Percentiles rank a stretch among this genome's conserved stretches.
Evolutionary conservation across 1,139 yeast genomes (phyloP).

Genomic region (Kurtzmaniella quercitrusa): DNA sequence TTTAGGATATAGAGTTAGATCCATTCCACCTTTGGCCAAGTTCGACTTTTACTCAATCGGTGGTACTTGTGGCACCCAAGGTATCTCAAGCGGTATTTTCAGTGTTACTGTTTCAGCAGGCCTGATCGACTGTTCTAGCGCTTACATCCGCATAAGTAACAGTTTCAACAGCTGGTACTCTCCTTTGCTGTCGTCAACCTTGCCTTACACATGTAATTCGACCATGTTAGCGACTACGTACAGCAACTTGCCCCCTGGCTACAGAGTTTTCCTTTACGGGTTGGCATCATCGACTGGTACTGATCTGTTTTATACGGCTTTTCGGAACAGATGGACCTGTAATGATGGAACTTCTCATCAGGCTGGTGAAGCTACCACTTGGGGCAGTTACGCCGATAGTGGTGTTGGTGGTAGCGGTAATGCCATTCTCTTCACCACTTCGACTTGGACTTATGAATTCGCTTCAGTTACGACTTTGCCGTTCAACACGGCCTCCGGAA

Average conservation of each 20-base stretch:
- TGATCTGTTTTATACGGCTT: background rate
- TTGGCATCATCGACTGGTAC: conserved; percentile 8
- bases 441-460: conserved; percentile 6
- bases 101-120: conserved; percentile 13
- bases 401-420: conserved; percentile 5
- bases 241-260: conserved; percentile 26
- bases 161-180: conserved; percentile 19
- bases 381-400: conserved; percentile 10
- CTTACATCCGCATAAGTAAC: conserved; percentile 19
- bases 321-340: background rate
- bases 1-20: background rate
- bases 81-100: conserved; percentile 19
- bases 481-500: conserved; percentile 8
- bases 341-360: background rate
- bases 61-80: conserved; percentile 18
- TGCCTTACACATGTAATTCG: conserved; percentile 14
- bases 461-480: conserved; percentile 13
- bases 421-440: conserved; percentile 5
- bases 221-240: conserved; percentile 10
- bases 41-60: conserved; percentile 17
- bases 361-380: background rate
- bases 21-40: conserved; percentile 14
- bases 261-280: conserved; percentile 24
- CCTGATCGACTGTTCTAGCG: conserved; percentile 19
- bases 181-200: conserved; percentile 12